These are phyloP conservation scores for Tricholoma matsutake DNA, from an alignment of 768 basidiomycete species.

Conservation along the genomic window DNA sequence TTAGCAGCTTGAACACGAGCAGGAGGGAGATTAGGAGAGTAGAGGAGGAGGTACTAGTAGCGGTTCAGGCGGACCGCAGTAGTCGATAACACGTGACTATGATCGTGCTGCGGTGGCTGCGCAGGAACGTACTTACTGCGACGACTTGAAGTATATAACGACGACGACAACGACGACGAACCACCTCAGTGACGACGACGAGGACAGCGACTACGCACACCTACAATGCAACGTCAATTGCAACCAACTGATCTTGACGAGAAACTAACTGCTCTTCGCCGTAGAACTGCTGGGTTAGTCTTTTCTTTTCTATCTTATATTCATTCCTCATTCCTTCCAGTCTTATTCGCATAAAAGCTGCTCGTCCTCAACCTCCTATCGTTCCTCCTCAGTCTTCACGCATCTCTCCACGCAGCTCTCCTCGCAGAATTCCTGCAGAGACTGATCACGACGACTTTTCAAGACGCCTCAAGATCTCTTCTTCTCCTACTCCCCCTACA, in stretches of 20 bases:
- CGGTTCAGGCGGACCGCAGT: background rate
- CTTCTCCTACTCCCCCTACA: conserved; percentile 37
- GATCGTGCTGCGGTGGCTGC: no score
- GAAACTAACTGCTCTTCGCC: conserved; percentile 62
- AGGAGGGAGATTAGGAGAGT: conserved; percentile 50
- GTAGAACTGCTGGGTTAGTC: conserved; percentile 58
- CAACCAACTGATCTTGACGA: conserved; percentile 52
- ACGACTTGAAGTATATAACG: no score
- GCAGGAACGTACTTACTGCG: no score
- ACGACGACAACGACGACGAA: background rate
- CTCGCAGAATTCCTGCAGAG: conserved; percentile 37
- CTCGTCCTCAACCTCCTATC: conserved; percentile 22
- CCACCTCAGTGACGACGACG: background rate
- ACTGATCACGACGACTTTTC: conserved; percentile 73
- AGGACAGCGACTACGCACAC: background rate
- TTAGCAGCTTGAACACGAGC: conserved; percentile 80
- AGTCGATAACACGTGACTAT: no score
- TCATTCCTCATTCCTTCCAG: background rate
- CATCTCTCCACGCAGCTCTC: conserved; percentile 26
- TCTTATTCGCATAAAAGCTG: conserved; percentile 39
- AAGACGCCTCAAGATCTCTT: conserved; percentile 66
- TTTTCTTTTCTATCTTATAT: conserved; percentile 2
- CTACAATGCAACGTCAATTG: conserved; percentile 6
- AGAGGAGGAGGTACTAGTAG: conserved; percentile 43
- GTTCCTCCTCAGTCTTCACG: conserved; percentile 23